Evolutionary conservation across 257 asterid species (phyloP).

Genomic region (Nemophila menziesii): DNA sequence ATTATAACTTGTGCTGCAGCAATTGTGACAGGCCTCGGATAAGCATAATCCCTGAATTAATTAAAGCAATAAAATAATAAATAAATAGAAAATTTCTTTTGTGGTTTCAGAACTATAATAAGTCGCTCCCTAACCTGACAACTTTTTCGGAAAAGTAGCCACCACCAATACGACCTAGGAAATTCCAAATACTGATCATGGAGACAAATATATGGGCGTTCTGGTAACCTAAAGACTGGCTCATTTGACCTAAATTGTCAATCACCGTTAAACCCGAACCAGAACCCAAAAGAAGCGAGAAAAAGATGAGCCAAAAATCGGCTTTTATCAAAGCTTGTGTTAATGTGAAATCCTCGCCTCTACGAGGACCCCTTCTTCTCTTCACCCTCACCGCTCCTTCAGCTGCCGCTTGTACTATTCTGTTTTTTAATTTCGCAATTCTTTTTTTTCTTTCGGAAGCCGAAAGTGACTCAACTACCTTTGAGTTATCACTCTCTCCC

Average conservation of each 20-base stretch:
- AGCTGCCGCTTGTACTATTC: conserved; percentile 40
- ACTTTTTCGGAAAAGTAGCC: conserved; percentile 44
- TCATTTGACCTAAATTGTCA: conserved; percentile 49
- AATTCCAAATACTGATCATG: conserved; percentile 53
- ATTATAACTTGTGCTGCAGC: conserved; percentile 65
- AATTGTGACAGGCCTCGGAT: conserved; percentile 72
- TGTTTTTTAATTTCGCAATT: conserved; percentile 29
- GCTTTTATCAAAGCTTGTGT: conserved; percentile 39
- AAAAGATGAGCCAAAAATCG: conserved; percentile 42
- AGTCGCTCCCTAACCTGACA: conserved; percentile 20
- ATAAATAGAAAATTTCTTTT: conserved; percentile 6
- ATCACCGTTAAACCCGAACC: conserved; percentile 49
- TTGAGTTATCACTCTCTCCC: conserved; percentile 41
- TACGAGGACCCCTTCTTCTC: conserved; percentile 36
- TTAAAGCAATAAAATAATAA: conserved; percentile 5
- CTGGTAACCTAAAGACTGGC: conserved; percentile 40
- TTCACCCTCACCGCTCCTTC: conserved; percentile 45
- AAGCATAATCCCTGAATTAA: conserved; percentile 83
- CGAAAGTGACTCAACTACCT: conserved; percentile 39
- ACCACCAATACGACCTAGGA: conserved; percentile 46
- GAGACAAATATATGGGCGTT: conserved; percentile 44
- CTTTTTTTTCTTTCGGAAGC: conserved; percentile 32
- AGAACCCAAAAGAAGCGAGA: conserved; percentile 39
- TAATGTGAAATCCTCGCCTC: conserved; percentile 48
- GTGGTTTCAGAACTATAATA: neutral